A percentile compares a stretch with the other conserved stretches of the same genome.
phyloP scores from a whole-genome alignment of 1,284 basidiomycete genomes.

The Sporisorium scitamineum region DNA sequence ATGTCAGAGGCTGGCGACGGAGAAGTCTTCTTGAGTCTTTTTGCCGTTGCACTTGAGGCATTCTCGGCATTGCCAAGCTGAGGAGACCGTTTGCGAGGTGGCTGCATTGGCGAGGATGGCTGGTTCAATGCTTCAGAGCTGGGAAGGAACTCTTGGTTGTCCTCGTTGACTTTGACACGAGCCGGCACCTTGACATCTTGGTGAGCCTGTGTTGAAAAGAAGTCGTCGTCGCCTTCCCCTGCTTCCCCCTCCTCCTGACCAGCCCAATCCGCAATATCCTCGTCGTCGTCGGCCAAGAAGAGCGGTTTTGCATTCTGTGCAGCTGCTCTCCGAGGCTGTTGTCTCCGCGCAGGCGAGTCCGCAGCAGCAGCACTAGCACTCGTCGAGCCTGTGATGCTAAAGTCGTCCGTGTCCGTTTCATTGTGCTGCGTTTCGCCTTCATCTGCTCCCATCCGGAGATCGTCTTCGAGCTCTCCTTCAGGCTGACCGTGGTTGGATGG shows the following conservation, averaged over 20 bases:
- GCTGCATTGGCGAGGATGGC: slow-evolving; percentile 10
- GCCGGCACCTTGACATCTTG: neutral
- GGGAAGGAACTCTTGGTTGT: slow-evolving; percentile 30
- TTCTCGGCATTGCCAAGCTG: neutral
- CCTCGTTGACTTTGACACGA: slow-evolving; percentile 13
- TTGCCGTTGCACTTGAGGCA: neutral
- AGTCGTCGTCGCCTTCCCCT: slow-evolving; percentile 19
- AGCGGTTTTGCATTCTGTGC: slow-evolving; percentile 40
- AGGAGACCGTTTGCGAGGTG: slow-evolving; percentile 10
- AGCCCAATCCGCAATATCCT: slow-evolving; percentile 30
- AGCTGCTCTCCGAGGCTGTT: slow-evolving; percentile 36
- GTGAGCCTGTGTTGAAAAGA: slow-evolving; percentile 29
- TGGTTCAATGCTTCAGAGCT: slow-evolving; percentile 4
- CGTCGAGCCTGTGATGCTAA: slow-evolving; percentile 23
- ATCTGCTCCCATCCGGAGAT: neutral
- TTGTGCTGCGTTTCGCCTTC: neutral
- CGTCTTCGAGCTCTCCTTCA: neutral
- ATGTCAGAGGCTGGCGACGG: slow-evolving; percentile 10
- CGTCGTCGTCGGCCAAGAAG: slow-evolving; percentile 41
- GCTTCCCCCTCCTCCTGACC: slow-evolving; percentile 10
- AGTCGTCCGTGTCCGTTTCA: slow-evolving; percentile 7
- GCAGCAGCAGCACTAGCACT: slow-evolving; percentile 2
- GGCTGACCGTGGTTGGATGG: neutral
- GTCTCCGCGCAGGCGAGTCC: slow-evolving; percentile 13
- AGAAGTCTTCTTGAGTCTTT: slow-evolving; percentile 13